Percentiles rank a stretch among this genome's conserved stretches.
Conservation (phyloP, 768 basidiomycete genomes). For the Paxillus rubicundulus region DNA sequence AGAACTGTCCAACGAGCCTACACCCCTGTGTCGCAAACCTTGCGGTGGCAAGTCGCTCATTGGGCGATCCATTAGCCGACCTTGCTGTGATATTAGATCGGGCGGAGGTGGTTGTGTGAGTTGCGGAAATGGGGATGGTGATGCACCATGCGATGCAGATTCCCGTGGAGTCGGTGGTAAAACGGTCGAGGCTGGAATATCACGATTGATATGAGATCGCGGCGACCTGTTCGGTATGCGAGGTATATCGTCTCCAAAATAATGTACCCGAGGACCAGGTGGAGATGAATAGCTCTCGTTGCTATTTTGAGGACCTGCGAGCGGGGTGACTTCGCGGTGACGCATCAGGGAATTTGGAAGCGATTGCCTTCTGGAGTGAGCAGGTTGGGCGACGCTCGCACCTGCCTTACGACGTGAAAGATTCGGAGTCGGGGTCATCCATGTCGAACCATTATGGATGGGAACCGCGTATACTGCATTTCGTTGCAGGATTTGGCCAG, state of each 20-base stretch:
- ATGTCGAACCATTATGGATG: neutral
- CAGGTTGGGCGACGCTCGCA: neutral
- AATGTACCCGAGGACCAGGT: constrained; percentile 15
- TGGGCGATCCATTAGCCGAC: constrained; percentile 1
- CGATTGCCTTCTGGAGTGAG: constrained; percentile 13
- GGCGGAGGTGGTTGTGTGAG: constrained; percentile 4
- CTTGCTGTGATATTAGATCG: neutral
- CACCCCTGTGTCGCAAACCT: constrained; percentile 7
- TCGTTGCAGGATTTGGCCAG: constrained; percentile 57
- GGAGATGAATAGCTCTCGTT: constrained; percentile 6
- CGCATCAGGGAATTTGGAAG: constrained; percentile 4
- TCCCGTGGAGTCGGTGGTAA: constrained; percentile 24
- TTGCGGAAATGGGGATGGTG: constrained; percentile 10
- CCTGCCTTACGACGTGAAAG: constrained; percentile 6
- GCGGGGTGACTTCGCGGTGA: neutral
- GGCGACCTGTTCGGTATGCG: constrained; percentile 5
- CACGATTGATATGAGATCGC: constrained; percentile 8
- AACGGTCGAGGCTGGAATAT: constrained; percentile 11
- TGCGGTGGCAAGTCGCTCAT: neutral
- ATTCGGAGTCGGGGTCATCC: constrained; percentile 1
- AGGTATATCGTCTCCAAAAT: constrained; percentile 9
- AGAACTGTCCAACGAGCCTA: constrained; percentile 10
- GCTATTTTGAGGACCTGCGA: neutral
- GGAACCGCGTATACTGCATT: constrained; percentile 13
- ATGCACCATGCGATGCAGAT: constrained; percentile 7